These are phyloP conservation scores for Zalaria sp. DNA, from an alignment of 2,329 filamentous ascomycete species.

Conservation along the genomic window DNA sequence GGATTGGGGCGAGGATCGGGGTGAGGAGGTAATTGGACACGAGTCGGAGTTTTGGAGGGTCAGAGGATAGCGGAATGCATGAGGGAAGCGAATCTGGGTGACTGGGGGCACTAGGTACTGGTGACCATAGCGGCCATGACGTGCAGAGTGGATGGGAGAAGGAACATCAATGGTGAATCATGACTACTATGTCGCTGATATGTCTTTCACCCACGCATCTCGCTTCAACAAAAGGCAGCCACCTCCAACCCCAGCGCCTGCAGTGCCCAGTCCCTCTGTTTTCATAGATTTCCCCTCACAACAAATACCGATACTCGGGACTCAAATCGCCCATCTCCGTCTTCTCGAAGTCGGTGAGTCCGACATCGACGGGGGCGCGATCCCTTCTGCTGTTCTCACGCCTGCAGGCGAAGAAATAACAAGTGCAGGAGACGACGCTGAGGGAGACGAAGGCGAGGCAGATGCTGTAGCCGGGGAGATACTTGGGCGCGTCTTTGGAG, in stretches of 20 bases:
- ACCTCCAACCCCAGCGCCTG: too few relatives aligned
- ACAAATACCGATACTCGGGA: conserved; percentile 45
- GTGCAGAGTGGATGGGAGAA: neutral
- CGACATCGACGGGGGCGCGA: conserved; percentile 28
- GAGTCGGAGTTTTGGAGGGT: too few relatives aligned
- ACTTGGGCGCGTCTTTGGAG: conserved; percentile 49
- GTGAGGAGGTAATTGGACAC: too few relatives aligned
- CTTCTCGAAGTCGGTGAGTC: conserved; percentile 48
- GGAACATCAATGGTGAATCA: too few relatives aligned
- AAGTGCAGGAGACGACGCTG: conserved; percentile 44
- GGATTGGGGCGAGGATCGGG: too few relatives aligned
- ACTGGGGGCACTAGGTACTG: too few relatives aligned
- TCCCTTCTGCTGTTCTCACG: conserved; percentile 48
- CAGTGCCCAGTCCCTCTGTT: too few relatives aligned
- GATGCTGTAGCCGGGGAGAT: conserved; percentile 61
- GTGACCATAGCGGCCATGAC: neutral
- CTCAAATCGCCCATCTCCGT: conserved; percentile 44
- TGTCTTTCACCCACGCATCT: too few relatives aligned
- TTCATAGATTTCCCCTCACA: conserved; percentile 21
- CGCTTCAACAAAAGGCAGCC: too few relatives aligned
- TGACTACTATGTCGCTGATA: too few relatives aligned
- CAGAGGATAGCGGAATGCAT: too few relatives aligned
- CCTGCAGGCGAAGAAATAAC: conserved; percentile 46
- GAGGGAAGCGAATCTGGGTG: too few relatives aligned
- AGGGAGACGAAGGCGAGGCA: conserved; percentile 60